phyloP scores from a whole-genome alignment of 2,329 filamentous ascomycete species.

The Colletotrichum liaoningense region DNA sequence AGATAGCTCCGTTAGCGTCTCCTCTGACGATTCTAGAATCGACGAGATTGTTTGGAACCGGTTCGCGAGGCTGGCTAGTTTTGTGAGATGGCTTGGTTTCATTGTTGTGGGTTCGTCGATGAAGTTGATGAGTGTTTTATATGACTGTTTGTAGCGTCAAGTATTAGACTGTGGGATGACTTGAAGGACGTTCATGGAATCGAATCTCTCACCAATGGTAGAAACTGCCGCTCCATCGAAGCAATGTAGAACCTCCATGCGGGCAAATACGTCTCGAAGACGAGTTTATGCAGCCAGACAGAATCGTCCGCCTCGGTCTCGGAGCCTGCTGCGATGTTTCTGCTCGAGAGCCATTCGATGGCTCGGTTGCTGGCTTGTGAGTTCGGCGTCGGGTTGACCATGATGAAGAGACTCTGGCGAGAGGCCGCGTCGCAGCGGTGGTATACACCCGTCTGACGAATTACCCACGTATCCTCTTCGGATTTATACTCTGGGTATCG shows the following conservation, averaged over 20 bases:
- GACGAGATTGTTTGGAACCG: not conserved
- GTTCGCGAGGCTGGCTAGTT: not conserved
- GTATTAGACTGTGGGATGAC: no score
- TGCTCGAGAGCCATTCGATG: not conserved
- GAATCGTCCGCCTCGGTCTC: not conserved
- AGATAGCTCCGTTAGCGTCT: not conserved
- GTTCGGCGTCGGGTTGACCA: not conserved
- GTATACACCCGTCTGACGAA: constrained; percentile 8
- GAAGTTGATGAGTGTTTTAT: not conserved
- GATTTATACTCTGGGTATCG: not conserved
- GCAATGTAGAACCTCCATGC: not conserved
- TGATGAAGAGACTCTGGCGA: not conserved
- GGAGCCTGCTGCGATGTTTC: not conserved
- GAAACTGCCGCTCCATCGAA: not conserved
- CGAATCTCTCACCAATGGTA: not conserved
- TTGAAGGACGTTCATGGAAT: no score
- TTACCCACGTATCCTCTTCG: not conserved
- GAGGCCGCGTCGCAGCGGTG: not conserved
- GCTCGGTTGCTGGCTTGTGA: not conserved
- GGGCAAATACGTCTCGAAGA: not conserved
- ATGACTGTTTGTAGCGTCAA: not conserved
- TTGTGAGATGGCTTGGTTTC: not conserved
- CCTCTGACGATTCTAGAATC: not conserved
- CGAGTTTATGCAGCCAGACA: not conserved
- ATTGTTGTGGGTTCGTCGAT: not conserved